Conservation (phyloP, 441 rosid genomes). For the Gossypium gossypioides region DNA sequence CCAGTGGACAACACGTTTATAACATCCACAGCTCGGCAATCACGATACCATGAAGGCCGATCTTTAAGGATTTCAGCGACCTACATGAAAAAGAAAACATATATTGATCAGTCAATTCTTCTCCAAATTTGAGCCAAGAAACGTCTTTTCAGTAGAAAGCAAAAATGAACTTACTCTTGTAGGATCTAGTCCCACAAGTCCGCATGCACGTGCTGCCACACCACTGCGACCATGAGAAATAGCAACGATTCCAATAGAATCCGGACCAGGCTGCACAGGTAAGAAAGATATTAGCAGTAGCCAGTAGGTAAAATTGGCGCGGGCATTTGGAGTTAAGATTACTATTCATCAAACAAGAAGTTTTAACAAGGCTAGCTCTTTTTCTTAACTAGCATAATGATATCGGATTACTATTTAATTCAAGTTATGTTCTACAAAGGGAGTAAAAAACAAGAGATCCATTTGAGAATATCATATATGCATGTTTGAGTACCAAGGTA, state of each 20-base stretch:
- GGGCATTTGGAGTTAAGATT: neutral
- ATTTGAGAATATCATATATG: neutral
- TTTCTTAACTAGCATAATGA: neutral
- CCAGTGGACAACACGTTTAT: conserved; percentile 54
- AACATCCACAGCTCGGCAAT: conserved; percentile 55
- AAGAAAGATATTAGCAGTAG: neutral
- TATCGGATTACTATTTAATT: neutral
- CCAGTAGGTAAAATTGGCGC: neutral
- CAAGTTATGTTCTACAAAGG: neutral
- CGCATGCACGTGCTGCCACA: conserved; percentile 72
- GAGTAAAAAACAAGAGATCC: neutral
- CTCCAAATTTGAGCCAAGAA: conserved; percentile 1
- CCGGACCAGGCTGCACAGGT: conserved; percentile 71
- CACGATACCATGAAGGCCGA: conserved; percentile 54
- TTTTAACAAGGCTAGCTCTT: neutral
- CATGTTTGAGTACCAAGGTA: neutral
- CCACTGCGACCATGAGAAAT: conserved; percentile 70
- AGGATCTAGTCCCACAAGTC: conserved; percentile 68
- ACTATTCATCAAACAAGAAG: neutral
- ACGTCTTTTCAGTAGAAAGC: neutral
- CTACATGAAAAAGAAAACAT: conserved; percentile 16
- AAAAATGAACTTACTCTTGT: conserved; percentile 39
- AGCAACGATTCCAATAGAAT: conserved; percentile 85
- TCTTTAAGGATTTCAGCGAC: conserved; percentile 70
- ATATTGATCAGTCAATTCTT: neutral